Base-by-base conservation (phyloP, 352 stramenopile species). In the Globisporangium paddicum region DNA sequence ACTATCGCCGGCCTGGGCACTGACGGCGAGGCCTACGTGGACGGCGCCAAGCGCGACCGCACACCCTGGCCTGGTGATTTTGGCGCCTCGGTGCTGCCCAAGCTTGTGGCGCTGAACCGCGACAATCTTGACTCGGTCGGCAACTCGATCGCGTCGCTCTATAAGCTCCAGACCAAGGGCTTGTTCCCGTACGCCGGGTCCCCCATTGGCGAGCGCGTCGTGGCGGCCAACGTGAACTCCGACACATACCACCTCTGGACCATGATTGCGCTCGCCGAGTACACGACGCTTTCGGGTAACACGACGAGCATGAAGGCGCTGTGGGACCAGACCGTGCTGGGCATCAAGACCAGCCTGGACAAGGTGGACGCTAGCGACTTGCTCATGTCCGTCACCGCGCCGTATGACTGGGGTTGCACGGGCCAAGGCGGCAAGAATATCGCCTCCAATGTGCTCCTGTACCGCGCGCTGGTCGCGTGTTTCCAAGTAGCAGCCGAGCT, bases 241-340 rank as follows among this genome's bases (percentile, higher is more conserved):
- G 68, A 73, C 41, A 79, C 71, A 11, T 79, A 79, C 30, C 71
- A 79, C 30, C 49, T 79, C 13, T 76, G 71, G 71, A 74, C 64
- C 19, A 51, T 79, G 5, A 79, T 79, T 21, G 58, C 62, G 16
- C 28, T 79, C 16, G 62, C 58, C 1, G 68, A 79, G 37, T 76
- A 79, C 41, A 53, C 65, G n/a, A 47, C 9, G 1, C 45, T 76
- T 5, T 61, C 55, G 5, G 71, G 58, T 10, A 59, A 76, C 45
- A 67, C 47, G 10, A 59, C 53, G 6, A 54, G 67, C 18, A 28
- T 67, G 9, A 21, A 42, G 28, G 51, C 58, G 5, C 26, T 68
- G 5, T 50, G 23, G 44, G 21, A 14, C 13, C 44, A 50, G 23
- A 50, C 14, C 23, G 11, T 50, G 0, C 44, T 50, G 23, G 44